Evolutionary conservation across 306 rosid genomes (phyloP).

Genomic region (Quercus dentata): DNA sequence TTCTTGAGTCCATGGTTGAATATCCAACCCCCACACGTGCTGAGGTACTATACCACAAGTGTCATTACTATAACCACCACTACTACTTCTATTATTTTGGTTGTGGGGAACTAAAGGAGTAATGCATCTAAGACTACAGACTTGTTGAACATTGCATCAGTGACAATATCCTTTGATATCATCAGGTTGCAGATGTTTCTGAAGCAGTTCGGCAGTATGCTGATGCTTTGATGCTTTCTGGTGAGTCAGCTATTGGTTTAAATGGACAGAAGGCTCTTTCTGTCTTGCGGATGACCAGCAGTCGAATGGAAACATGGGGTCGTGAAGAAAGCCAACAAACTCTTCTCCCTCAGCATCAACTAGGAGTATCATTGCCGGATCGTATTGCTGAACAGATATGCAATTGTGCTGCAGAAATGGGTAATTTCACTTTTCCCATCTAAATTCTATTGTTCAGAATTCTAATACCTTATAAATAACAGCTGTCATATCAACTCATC

Average conservation of each 20-base stretch:
- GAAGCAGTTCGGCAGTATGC: conserved; percentile 85
- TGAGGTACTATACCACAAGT: conserved; percentile 47
- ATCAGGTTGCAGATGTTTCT: conserved; percentile 90
- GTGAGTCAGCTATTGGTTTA: conserved; percentile 87
- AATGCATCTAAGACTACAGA: neutral
- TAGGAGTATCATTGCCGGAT: conserved; percentile 66
- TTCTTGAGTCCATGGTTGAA: conserved; percentile 90
- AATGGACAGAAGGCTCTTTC: conserved; percentile 75
- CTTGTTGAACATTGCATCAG: neutral
- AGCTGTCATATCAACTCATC: neutral
- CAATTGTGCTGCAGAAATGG: conserved; percentile 74
- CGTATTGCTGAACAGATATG: conserved; percentile 80
- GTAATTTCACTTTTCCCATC: conserved; percentile 33
- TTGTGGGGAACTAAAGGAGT: neutral
- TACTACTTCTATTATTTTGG: neutral
- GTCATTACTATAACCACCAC: neutral
- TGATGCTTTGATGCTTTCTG: conserved; percentile 86
- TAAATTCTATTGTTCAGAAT: neutral
- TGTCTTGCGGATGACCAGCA: conserved; percentile 68
- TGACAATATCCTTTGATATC: conserved; percentile 18
- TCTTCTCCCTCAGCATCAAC: conserved; percentile 43
- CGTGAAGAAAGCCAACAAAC: conserved; percentile 58
- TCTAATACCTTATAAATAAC: neutral
- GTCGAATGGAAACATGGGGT: conserved; percentile 72
- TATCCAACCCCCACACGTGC: conserved; percentile 98